Conservation (phyloP, 2,329 filamentous ascomycete species). For the Alternaria ethzedia region DNA sequence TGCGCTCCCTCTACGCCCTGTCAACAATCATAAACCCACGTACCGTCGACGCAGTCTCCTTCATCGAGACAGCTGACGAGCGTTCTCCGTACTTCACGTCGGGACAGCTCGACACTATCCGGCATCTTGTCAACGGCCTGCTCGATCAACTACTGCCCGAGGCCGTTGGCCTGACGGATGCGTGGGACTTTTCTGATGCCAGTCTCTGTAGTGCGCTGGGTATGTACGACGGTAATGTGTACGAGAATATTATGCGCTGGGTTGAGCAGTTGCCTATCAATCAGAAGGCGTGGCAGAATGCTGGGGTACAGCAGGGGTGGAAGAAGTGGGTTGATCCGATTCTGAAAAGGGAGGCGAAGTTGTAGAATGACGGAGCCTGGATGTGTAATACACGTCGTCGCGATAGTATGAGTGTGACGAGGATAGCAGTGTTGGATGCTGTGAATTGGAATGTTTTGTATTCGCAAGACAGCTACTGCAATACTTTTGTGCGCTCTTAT, state of each 20-base stretch:
- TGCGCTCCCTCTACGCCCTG: conserved; percentile 55
- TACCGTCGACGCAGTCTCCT: conserved; percentile 33
- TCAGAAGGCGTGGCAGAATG: neutral
- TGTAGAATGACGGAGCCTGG: neutral
- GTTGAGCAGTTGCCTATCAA: conserved; percentile 37
- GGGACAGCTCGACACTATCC: conserved; percentile 48
- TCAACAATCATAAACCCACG: conserved; percentile 48
- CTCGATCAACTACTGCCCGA: conserved; percentile 56
- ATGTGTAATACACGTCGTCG: neutral
- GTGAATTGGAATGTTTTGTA: neutral
- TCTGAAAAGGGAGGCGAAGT: neutral
- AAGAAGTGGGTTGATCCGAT: conserved; percentile 8
- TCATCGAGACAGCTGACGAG: conserved; percentile 22
- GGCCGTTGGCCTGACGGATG: conserved; percentile 56
- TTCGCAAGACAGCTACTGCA: neutral
- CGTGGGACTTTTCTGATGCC: conserved; percentile 59
- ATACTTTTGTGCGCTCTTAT: neutral
- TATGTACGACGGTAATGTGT: conserved; percentile 57
- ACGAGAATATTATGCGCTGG: conserved; percentile 54
- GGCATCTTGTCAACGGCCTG: conserved; percentile 34
- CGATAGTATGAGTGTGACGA: neutral
- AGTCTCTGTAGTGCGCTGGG: conserved; percentile 58
- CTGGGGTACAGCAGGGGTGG: conserved; percentile 2
- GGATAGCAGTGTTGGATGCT: neutral
- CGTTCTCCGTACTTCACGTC: neutral